phyloP scores from a whole-genome alignment of 352 stramenopile species.

The Peronospora belbahrii region DNA sequence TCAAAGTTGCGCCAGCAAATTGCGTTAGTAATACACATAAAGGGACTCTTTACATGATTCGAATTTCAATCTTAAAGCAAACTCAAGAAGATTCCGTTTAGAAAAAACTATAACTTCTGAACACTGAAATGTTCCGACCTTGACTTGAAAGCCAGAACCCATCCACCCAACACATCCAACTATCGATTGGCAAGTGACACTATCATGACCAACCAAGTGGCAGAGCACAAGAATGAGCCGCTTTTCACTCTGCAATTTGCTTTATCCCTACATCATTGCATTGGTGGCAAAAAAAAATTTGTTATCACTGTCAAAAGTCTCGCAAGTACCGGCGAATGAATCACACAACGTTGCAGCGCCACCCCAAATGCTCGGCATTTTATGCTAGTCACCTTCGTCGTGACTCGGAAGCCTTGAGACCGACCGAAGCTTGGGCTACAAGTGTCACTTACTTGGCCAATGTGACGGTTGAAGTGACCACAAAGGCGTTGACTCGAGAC shows the following conservation, averaged over 20 bases:
- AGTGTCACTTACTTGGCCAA: slow-evolving; percentile 27
- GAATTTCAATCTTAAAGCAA: slow-evolving; percentile 5
- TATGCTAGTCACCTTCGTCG: slow-evolving; percentile 11
- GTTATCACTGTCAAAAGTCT: not conserved
- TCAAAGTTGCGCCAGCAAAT: slow-evolving; percentile 6
- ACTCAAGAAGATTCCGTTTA: slow-evolving; percentile 6
- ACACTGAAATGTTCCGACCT: slow-evolving; percentile 15
- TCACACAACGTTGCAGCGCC: slow-evolving; percentile 15
- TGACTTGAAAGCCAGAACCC: slow-evolving; percentile 14
- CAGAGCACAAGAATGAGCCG: slow-evolving; percentile 1
- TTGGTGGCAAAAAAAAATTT: not conserved
- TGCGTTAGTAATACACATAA: slow-evolving; percentile 5
- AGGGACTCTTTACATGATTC: slow-evolving; percentile 2
- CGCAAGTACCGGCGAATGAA: slow-evolving; percentile 7
- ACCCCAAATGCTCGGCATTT: slow-evolving; percentile 31
- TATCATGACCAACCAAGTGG: slow-evolving; percentile 4
- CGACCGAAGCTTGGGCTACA: not conserved
- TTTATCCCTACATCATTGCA: not conserved
- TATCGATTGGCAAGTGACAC: slow-evolving; percentile 5
- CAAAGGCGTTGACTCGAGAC: slow-evolving; percentile 15
- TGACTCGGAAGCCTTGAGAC: slow-evolving; percentile 3
- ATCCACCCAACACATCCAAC: slow-evolving; percentile 13
- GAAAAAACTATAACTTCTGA: slow-evolving; percentile 5
- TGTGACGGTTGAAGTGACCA: slow-evolving; percentile 28
- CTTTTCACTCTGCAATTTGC: slow-evolving; percentile 16